Evolutionary conservation across 2,329 filamentous ascomycete species (phyloP), one percentile per base, ranked within the genome.

Genomic region (Aspergillus pseudotamarii): DNA sequence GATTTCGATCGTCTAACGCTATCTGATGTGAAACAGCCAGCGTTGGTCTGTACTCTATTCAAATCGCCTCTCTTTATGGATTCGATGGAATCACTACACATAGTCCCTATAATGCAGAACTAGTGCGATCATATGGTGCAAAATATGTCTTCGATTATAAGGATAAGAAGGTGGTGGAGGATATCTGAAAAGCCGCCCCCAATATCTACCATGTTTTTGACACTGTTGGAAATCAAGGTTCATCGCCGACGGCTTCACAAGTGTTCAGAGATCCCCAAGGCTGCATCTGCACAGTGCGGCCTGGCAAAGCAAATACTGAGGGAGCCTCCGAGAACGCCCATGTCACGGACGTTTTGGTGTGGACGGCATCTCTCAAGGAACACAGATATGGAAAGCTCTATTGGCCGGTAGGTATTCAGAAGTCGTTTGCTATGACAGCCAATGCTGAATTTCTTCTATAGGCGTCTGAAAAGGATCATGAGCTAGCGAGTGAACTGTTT

Each of bases 281-380:
- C 0, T 61, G 56, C 1, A 67, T 83, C 1, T 82, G 79, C 63
- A 83, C 79, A 0, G 79, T 82, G 9, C 64, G 80, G 2, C 80
- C 79, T 0, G 79, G 77, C 1, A 81, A 80, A 61, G 74, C 71
- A 0, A 72, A 78, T 55, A 82, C 79, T 0, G 74, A 79, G 28
- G 64, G 74, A 38, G 77, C 81, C 0, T 65, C 71, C 0, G 62
- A 69, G 21, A 66, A 71, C 4, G 75, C 75, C 4, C 73, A 72
- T 23, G 76, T 82, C 2, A 79, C 75, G 0, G 76, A 80, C 66
- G 79, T 83, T 4, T 66, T 82, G n/a, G 78, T 82, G 0, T 81
- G 77, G 76, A 81, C 77, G 2, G 75, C 73, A 1, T 82, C 82
- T 51, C 60, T 79, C 34, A 79, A 80, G 59, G 75, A 80, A 5